These are phyloP conservation scores for Fusarium pseudograminearum DNA, from an alignment of 2,329 filamentous ascomycete genomes.

Conservation along the genomic window DNA sequence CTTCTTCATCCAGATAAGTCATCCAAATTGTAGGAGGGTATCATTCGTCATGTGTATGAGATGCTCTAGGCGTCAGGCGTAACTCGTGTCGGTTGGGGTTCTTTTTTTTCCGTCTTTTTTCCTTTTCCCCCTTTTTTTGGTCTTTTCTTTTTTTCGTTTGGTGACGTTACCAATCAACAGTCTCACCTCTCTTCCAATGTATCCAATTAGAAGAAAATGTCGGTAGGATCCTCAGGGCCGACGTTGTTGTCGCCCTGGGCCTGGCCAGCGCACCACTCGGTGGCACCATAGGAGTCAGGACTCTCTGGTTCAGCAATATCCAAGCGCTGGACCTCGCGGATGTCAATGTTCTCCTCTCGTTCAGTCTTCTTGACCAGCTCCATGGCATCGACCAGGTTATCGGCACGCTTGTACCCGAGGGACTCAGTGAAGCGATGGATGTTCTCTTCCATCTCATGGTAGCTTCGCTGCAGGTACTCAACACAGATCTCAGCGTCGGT, in stretches of 20 bases:
- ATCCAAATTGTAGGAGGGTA: too few relatives aligned
- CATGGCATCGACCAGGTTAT: not conserved
- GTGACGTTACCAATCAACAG: too few relatives aligned
- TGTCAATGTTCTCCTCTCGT: conserved; percentile 1
- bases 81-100: too few relatives aligned
- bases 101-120: too few relatives aligned
- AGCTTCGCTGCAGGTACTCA: not conserved
- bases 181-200: too few relatives aligned
- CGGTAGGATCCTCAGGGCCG: not conserved
- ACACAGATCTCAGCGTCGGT: not conserved
- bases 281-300: conserved; percentile 5
- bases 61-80: too few relatives aligned
- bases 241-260: not conserved
- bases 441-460: not conserved
- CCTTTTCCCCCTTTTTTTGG: too few relatives aligned
- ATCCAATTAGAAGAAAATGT: conserved; percentile 16
- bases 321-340: not conserved
- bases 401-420: conserved; percentile 7
- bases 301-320: not conserved
- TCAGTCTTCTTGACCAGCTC: conserved; percentile 11
- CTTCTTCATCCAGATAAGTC: too few relatives aligned
- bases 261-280: not conserved
- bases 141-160: not conserved
- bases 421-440: conserved; percentile 2
- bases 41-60: too few relatives aligned